phyloP scores from a whole-genome alignment of 805 yeast species.

The Kazachstania africana region DNA sequence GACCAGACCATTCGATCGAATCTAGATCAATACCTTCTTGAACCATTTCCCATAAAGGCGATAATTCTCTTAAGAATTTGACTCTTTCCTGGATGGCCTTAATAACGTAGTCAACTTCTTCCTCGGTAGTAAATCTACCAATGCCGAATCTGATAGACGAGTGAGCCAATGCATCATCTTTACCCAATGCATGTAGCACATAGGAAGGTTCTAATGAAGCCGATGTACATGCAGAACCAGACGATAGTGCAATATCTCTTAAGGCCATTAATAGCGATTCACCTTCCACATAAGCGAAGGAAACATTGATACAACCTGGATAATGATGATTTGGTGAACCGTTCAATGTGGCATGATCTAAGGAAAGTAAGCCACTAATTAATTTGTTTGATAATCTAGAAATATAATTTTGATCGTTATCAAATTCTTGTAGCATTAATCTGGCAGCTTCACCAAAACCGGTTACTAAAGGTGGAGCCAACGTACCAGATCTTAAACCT shows the following conservation, averaged over 20 bases:
- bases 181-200: slow-evolving; percentile 92
- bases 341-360: slow-evolving; percentile 83
- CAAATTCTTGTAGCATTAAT: slow-evolving; percentile 61
- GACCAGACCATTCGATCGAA: slow-evolving; percentile 97
- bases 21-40: slow-evolving; percentile 94
- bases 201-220: slow-evolving; percentile 97
- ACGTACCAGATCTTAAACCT: slow-evolving; percentile 92
- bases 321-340: slow-evolving; percentile 70
- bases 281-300: slow-evolving; percentile 96
- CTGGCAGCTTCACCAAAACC: slow-evolving; percentile 98
- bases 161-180: slow-evolving; percentile 96
- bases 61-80: slow-evolving; percentile 77
- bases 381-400: slow-evolving; percentile 60
- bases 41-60: slow-evolving; percentile 98
- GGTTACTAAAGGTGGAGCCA: slow-evolving; percentile 90
- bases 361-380: slow-evolving; percentile 56
- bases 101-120: slow-evolving; percentile 87
- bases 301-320: slow-evolving; percentile 91
- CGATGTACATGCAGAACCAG: slow-evolving; percentile 98
- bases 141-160: slow-evolving; percentile 96
- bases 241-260: slow-evolving; percentile 89
- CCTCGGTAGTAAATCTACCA: slow-evolving; percentile 95
- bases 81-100: slow-evolving; percentile 84
- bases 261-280: slow-evolving; percentile 95
- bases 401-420: slow-evolving; percentile 63